Percentiles rank a stretch among this genome's conserved stretches.
phyloP scores from a whole-genome alignment of 73 alveolate species.

The Paramecium octaurelia region DNA sequence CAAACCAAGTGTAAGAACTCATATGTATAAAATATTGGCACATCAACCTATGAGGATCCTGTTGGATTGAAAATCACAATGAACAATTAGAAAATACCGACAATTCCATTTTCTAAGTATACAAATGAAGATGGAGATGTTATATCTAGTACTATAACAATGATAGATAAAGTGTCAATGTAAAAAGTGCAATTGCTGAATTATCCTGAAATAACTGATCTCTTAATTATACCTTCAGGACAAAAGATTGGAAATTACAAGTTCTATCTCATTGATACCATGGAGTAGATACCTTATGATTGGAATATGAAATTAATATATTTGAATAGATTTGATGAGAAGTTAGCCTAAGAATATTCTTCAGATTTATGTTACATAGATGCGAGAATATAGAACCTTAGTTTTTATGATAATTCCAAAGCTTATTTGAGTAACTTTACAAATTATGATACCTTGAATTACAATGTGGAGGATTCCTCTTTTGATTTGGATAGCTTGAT shows the following conservation, averaged over 20 bases:
- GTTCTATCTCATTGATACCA: background rate
- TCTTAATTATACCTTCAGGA: constrained; percentile 12
- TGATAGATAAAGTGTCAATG: background rate
- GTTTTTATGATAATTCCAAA: background rate
- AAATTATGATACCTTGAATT: background rate
- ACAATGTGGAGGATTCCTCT: background rate
- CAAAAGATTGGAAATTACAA: background rate
- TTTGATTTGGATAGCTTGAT: background rate
- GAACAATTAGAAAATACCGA: background rate
- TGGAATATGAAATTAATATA: background rate
- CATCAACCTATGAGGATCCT: background rate
- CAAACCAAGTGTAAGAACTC: background rate
- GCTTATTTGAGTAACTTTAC: background rate
- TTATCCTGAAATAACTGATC: background rate
- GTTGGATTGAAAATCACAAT: background rate
- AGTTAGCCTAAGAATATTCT: background rate
- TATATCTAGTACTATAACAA: background rate
- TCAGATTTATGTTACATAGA: background rate
- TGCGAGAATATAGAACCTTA: background rate
- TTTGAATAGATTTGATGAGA: constrained; percentile 11
- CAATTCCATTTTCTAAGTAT: background rate
- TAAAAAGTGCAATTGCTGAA: background rate
- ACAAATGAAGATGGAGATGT: background rate
- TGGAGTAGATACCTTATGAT: constrained; percentile 21
- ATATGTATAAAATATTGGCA: background rate